Base-by-base conservation (phyloP, 257 asterid species). In the Lantana camara region DNA sequence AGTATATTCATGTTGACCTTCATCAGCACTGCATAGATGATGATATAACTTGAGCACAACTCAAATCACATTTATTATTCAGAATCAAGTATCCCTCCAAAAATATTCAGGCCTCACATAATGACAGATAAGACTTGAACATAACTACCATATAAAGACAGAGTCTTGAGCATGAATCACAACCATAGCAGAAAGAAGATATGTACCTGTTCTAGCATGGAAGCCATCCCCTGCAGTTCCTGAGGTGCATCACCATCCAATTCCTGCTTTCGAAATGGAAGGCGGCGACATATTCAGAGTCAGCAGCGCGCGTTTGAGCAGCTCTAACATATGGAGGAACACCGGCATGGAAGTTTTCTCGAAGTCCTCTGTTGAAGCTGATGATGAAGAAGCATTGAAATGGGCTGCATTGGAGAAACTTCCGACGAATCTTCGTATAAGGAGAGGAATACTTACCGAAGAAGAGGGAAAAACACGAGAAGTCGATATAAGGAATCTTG, bases 351-450 rank as follows among this genome's bases (percentile, higher is more conserved):
- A 89, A 19, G 80, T 60, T 1, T 92, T 92, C 23, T 85, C 97
- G 3, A 77, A 70, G 65, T 83, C 95, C 1, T 83, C 88, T 11
- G 16, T 69, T 1, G 95, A 84, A 22, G 82, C 23, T 3, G 87
- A 88, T 24, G 96, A 91, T 60, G 98, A 91, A 58, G 98, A 88
- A 38, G 95, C 98, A 1, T 67, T 91, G 59, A 88, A 76, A 63
- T 91, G 98, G 98, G 98, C 98, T 4, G 85, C 96, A 16, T 46
- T 88, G 57, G 96, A 91, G 75, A 88, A 79, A 53, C 90, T 91
- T 9, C 96, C 98, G 0, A 91, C 98, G 0, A 73, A 79, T 73
- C 79, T 84, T 20, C 87, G 96, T 17, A 69, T 91, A 51, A 66
- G 81, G 64, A 80, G 88, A 71, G 98, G 95, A 10, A 74, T 91